phyloP scores from a whole-genome alignment of 2,329 filamentous ascomycete species.

The Penicillium verrucosum region DNA sequence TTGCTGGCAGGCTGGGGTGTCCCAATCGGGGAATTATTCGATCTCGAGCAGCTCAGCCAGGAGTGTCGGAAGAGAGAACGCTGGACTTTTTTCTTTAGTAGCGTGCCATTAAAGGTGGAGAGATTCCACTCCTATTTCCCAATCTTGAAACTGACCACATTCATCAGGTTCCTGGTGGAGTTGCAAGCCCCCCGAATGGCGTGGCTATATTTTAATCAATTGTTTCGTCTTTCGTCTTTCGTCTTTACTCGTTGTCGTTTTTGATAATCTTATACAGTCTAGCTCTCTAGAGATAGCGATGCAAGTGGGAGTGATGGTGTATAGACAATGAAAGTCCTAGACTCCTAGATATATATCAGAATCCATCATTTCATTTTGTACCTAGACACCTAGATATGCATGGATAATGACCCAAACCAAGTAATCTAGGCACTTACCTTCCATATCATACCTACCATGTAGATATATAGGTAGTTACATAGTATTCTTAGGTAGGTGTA shows the following conservation, averaged over 20 bases:
- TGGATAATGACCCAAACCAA: background rate
- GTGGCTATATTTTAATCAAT: slow-evolving; percentile 42
- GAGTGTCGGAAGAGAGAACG: slow-evolving; percentile 37
- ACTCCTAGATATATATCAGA: background rate
- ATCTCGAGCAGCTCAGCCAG: slow-evolving; percentile 42
- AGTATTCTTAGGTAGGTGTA: no score
- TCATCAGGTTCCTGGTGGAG: slow-evolving; percentile 43
- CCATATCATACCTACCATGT: background rate
- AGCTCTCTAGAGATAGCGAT: background rate
- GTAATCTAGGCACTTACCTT: no score
- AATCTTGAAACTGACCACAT: background rate
- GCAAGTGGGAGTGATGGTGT: background rate
- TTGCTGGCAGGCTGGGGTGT: slow-evolving; percentile 50
- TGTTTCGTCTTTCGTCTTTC: background rate
- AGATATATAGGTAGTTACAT: no score
- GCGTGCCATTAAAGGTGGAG: slow-evolving; percentile 45
- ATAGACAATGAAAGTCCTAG: background rate
- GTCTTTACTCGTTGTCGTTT: background rate
- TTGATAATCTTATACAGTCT: background rate
- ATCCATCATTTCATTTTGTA: background rate
- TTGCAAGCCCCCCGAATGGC: slow-evolving; percentile 47
- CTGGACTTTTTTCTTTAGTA: slow-evolving; percentile 51
- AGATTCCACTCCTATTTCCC: background rate
- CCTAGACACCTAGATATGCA: background rate
- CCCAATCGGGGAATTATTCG: slow-evolving; percentile 47